These are phyloP conservation scores for Botryosphaeria dothidea DNA, from an alignment of 2,329 filamentous ascomycete genomes.

Conservation along the genomic window DNA sequence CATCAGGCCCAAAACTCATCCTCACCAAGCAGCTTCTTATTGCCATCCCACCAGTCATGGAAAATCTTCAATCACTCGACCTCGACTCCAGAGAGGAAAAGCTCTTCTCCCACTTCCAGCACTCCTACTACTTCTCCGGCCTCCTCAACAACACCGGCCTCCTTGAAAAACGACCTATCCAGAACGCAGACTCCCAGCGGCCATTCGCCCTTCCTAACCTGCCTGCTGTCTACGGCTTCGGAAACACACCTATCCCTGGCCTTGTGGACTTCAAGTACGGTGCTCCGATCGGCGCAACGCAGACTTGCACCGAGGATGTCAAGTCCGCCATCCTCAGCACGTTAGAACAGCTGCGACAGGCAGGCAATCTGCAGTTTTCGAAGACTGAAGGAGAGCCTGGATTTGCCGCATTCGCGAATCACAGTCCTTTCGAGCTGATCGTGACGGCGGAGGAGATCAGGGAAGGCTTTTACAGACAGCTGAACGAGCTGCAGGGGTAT, in stretches of 20 bases:
- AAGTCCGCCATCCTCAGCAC: background rate
- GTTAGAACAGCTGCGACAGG: background rate
- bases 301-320: background rate
- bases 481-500: constrained; percentile 29
- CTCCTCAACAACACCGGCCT: constrained; percentile 43
- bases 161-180: constrained; percentile 26
- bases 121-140: constrained; percentile 41
- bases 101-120: constrained; percentile 41
- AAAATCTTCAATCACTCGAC: constrained; percentile 36
- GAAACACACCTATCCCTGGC: constrained; percentile 21
- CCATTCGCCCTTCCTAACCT: constrained; percentile 34
- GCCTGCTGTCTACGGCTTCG: constrained; percentile 32
- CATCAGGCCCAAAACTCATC: constrained; percentile 30
- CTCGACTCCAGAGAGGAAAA: constrained; percentile 35
- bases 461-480: constrained; percentile 28
- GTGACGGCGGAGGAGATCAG: constrained; percentile 24
- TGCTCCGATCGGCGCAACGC: background rate
- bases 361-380: background rate
- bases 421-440: constrained; percentile 28
- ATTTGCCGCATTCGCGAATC: too few species aligned
- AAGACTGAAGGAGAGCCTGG: too few species aligned
- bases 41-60: constrained; percentile 43
- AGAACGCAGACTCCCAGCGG: constrained; percentile 32
- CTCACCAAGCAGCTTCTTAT: constrained; percentile 44
- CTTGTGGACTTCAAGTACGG: constrained; percentile 25